A percentile compares a stretch with the other conserved stretches of the same genome.
phyloP scores from a whole-genome alignment of 345 rosid species.

The Mercurialis annua region DNA sequence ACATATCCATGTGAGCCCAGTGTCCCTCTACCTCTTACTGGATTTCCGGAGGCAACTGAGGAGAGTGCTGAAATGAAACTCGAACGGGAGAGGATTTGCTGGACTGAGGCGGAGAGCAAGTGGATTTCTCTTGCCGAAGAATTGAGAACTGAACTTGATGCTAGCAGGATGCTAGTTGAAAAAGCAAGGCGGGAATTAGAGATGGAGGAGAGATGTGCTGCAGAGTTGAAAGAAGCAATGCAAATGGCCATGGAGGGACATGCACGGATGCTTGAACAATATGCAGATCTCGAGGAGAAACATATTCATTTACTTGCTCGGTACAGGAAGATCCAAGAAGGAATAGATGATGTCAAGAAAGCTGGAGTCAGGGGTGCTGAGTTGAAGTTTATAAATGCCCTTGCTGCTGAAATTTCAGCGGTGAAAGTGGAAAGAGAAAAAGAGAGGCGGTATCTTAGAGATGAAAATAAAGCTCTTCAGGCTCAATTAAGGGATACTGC shows the following conservation, averaged over 20 bases:
- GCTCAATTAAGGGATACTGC: slow-evolving; percentile 91
- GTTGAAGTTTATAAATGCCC: slow-evolving; percentile 88
- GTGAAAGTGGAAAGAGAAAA: slow-evolving; percentile 78
- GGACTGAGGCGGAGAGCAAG: slow-evolving; percentile 85
- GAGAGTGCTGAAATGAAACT: slow-evolving; percentile 54
- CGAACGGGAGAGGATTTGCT: slow-evolving; percentile 55
- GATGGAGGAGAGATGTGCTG: slow-evolving; percentile 74
- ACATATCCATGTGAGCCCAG: slow-evolving; percentile 55
- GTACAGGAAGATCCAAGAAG: slow-evolving; percentile 84
- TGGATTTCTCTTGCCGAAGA: slow-evolving; percentile 94
- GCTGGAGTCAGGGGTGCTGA: slow-evolving; percentile 94
- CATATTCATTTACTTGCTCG: slow-evolving; percentile 91
- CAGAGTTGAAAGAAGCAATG: slow-evolving; percentile 90
- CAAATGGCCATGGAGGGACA: slow-evolving; percentile 96
- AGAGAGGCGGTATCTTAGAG: slow-evolving; percentile 77
- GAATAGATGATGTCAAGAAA: slow-evolving; percentile 88
- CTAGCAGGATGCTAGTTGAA: slow-evolving; percentile 51
- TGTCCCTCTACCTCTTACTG: slow-evolving; percentile 38
- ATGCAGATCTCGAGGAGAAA: slow-evolving; percentile 92
- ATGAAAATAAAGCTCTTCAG: slow-evolving; percentile 84
- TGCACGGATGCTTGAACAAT: slow-evolving; percentile 94
- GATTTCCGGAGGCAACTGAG: slow-evolving; percentile 56
- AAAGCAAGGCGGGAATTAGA: slow-evolving; percentile 69
- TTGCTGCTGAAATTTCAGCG: slow-evolving; percentile 89
- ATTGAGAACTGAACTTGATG: slow-evolving; percentile 71